phyloP scores from a whole-genome alignment of 164 flowering plant species.

The Piper longum region DNA sequence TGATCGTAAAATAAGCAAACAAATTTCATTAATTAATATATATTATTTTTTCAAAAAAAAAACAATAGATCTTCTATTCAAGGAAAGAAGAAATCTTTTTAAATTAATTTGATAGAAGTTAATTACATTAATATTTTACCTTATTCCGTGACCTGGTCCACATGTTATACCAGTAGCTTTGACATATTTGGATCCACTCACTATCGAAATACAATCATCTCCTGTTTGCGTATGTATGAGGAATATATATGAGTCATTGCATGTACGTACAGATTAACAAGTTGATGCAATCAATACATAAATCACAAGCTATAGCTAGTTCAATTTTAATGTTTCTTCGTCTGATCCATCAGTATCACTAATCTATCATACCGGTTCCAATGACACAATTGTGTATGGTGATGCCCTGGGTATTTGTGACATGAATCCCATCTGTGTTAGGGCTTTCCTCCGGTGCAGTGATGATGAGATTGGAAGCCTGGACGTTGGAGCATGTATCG shows the following conservation, averaged over 20 bases:
- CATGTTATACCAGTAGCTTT: conserved; percentile 29
- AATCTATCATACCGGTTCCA: conserved; percentile 33
- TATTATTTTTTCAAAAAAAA: neutral
- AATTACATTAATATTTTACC: conserved; percentile 15
- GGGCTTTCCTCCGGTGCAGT: conserved; percentile 9
- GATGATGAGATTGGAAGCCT: conserved; percentile 4
- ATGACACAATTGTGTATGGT: conserved; percentile 24
- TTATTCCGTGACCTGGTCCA: conserved; percentile 77
- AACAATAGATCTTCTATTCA: neutral
- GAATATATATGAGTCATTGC: neutral
- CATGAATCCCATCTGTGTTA: conserved; percentile 23
- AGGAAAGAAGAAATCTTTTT: neutral
- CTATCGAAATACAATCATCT: conserved; percentile 57
- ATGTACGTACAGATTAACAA: neutral
- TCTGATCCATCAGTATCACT: neutral
- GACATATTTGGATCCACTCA: conserved; percentile 25
- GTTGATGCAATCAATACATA: neutral
- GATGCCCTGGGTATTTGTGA: conserved; percentile 34
- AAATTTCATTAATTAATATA: neutral
- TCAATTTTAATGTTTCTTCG: neutral
- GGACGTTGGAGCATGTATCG: conserved; percentile 18
- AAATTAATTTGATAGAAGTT: neutral
- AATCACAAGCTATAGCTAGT: neutral
- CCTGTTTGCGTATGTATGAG: conserved; percentile 16
- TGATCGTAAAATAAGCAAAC: neutral